Evolutionary conservation across 768 basidiomycete genomes (phyloP).

Genomic region (Udeniomyces megalosporus): DNA sequence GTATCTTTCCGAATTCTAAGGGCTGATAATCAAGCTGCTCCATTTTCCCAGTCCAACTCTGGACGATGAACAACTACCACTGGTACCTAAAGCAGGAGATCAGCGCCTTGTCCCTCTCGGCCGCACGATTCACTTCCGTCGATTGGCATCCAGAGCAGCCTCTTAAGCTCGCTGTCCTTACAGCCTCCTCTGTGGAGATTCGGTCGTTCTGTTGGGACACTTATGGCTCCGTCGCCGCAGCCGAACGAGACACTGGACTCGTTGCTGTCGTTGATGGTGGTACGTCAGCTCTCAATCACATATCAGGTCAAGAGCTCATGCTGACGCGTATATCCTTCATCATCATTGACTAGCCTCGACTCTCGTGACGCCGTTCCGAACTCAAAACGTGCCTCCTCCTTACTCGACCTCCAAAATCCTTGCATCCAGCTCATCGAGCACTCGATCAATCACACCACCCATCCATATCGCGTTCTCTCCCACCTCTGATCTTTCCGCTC

Average conservation of each 20-base stretch:
- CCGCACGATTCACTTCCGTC: slow-evolving; percentile 52
- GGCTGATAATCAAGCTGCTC: no score
- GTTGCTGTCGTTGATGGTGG: slow-evolving; percentile 83
- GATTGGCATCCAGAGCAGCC: slow-evolving; percentile 77
- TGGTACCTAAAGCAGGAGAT: slow-evolving; percentile 96
- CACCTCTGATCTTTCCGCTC: slow-evolving; percentile 41
- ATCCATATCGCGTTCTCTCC: slow-evolving; percentile 50
- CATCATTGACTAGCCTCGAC: slow-evolving; percentile 40
- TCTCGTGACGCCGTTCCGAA: slow-evolving; percentile 79
- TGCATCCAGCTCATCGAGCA: not conserved
- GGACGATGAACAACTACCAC: slow-evolving; percentile 88
- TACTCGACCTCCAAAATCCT: slow-evolving; percentile 54
- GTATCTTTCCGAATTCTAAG: not conserved
- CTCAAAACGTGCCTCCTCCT: slow-evolving; percentile 94
- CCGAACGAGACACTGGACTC: slow-evolving; percentile 61
- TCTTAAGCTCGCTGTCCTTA: slow-evolving; percentile 48
- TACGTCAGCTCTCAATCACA: slow-evolving; percentile 32
- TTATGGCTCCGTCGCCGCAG: slow-evolving; percentile 40
- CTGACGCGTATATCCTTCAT: not conserved
- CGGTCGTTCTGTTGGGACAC: slow-evolving; percentile 66
- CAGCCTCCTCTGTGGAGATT: slow-evolving; percentile 36
- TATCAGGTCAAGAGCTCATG: no score
- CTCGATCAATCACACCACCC: slow-evolving; percentile 33
- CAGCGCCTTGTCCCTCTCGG: slow-evolving; percentile 25
- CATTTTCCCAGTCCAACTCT: slow-evolving; percentile 59